Evolutionary conservation across 108 stramenopile genomes (phyloP).

Genomic region (Skeletonema marinoi): DNA sequence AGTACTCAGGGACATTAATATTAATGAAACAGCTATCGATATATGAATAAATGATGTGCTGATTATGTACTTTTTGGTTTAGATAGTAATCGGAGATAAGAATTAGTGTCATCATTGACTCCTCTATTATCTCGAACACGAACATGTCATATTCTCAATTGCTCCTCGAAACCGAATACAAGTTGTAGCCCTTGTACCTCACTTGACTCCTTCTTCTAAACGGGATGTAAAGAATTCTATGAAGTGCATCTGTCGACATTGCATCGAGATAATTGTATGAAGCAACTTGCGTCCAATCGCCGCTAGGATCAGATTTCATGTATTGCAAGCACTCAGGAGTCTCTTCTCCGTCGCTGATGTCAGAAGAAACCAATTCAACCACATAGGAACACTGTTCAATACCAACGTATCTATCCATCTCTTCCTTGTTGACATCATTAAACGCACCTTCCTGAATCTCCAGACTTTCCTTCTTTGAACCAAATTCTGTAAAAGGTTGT

Average conservation of each 20-base stretch:
- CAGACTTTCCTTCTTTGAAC: constrained; percentile 44
- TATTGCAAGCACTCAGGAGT: constrained; percentile 41
- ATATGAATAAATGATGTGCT: too few relatives aligned
- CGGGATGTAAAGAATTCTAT: constrained; percentile 49
- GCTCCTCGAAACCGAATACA: constrained; percentile 12
- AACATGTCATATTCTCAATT: not conserved
- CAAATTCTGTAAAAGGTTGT: constrained; percentile 74
- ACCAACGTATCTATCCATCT: constrained; percentile 59
- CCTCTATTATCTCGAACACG: too few relatives aligned
- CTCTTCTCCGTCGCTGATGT: not conserved
- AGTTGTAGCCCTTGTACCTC: constrained; percentile 31
- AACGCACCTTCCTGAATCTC: constrained; percentile 47
- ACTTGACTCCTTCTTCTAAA: constrained; percentile 17
- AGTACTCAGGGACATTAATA: too few relatives aligned
- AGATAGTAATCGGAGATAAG: too few relatives aligned
- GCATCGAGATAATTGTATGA: constrained; percentile 34
- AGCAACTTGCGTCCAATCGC: constrained; percentile 25
- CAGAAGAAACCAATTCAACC: constrained; percentile 61
- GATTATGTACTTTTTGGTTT: too few relatives aligned
- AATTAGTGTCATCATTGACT: too few relatives aligned
- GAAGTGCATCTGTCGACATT: constrained; percentile 23
- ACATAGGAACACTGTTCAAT: constrained; percentile 73
- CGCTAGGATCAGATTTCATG: constrained; percentile 33
- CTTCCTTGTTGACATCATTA: constrained; percentile 84
- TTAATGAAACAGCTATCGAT: too few relatives aligned